phyloP scores from a whole-genome alignment of 2,329 filamentous ascomycete genomes.

The Calcarisporium arbuscula region DNA sequence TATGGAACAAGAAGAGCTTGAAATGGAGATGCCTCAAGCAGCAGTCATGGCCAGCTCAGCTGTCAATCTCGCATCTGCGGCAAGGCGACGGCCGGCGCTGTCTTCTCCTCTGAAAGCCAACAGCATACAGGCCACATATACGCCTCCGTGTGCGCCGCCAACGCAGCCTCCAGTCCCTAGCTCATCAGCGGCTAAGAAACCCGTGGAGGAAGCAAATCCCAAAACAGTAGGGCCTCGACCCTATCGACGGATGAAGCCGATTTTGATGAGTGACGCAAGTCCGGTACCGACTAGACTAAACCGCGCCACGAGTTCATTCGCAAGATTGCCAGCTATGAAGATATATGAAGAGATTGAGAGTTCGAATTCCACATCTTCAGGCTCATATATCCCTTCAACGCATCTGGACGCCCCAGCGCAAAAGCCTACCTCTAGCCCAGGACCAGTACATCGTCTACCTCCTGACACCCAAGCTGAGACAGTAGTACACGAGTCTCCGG shows the following conservation, averaged over 20 bases:
- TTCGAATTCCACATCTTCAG: conserved; percentile 20
- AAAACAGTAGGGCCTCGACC: conserved; percentile 4
- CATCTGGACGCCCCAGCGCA: conserved; percentile 2
- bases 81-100: too few species aligned
- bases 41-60: conserved; percentile 12
- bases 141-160: conserved; percentile 26
- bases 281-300: conserved; percentile 10
- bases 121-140: conserved; percentile 9
- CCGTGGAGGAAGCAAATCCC: background rate
- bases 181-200: background rate
- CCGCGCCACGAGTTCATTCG: conserved; percentile 3
- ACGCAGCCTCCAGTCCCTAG: background rate
- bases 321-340: conserved; percentile 18
- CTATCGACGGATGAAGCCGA: conserved; percentile 18
- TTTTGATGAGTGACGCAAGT: conserved; percentile 15
- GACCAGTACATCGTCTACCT: too few species aligned
- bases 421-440: conserved; percentile 1
- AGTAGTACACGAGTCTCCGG: conserved; percentile 12
- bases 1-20: conserved; percentile 29
- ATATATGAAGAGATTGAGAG: conserved; percentile 15
- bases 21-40: conserved; percentile 26
- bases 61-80: conserved; percentile 19
- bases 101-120: background rate
- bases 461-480: too few species aligned
- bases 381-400: conserved; percentile 22